Evolutionary conservation across 2,329 filamentous ascomycete species (phyloP).

Genomic region (Chaetomium olivaceum): DNA sequence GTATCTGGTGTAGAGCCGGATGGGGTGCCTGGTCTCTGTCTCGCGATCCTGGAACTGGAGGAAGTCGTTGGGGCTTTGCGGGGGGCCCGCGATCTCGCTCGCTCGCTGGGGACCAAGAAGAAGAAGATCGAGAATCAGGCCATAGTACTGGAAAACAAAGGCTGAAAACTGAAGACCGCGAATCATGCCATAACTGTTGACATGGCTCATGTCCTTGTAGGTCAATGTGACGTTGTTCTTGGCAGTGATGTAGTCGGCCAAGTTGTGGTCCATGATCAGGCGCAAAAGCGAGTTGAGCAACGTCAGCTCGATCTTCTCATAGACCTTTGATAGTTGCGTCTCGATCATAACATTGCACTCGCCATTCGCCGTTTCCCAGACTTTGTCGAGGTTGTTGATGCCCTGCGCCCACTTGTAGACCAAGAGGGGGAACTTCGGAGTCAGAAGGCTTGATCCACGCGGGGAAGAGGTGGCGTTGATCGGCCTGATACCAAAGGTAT

Average conservation of each 20-base stretch:
- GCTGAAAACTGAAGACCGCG: constrained; percentile 96
- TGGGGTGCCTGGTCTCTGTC: constrained; percentile 90
- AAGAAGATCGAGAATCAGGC: constrained; percentile 88
- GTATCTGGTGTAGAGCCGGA: constrained; percentile 95
- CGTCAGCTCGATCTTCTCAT: constrained; percentile 98
- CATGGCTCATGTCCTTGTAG: constrained; percentile 99
- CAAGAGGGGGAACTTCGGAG: constrained; percentile 93
- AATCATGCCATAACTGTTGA: constrained; percentile 98
- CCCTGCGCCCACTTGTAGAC: constrained; percentile 99
- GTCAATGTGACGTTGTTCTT: constrained; percentile 99
- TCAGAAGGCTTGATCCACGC: constrained; percentile 99
- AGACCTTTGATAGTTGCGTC: constrained; percentile 97
- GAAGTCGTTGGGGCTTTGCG: constrained; percentile 94
- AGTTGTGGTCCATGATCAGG: constrained; percentile 98
- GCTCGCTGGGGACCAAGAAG: constrained; percentile 91
- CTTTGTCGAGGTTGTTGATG: constrained; percentile 94
- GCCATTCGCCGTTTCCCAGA: constrained; percentile 91
- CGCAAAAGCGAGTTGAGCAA: constrained; percentile 89
- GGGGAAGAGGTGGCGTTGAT: constrained; percentile 94
- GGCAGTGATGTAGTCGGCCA: constrained; percentile 97
- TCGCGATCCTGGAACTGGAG: constrained; percentile 92
- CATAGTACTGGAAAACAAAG: constrained; percentile 99
- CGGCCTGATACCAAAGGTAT: constrained; percentile 98
- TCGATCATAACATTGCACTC: constrained; percentile 99
- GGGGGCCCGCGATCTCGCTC: constrained; percentile 95